Base-by-base conservation (phyloP, 2,329 filamentous ascomycete species). In the Nemania sp. region DNA sequence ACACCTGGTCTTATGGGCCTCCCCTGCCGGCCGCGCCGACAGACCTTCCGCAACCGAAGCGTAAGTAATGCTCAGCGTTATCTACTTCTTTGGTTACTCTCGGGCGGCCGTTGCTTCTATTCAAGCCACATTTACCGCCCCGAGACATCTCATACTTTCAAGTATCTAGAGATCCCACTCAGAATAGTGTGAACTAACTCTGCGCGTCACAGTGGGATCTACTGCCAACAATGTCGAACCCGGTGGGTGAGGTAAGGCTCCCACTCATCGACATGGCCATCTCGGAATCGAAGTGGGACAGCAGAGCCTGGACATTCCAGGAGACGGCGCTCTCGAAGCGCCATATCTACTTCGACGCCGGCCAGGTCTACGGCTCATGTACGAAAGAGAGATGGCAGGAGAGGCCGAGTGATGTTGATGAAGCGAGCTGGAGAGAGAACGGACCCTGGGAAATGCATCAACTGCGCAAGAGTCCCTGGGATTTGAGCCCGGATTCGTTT, bases 321-420 rank as follows among this genome's bases (percentile, higher is more conserved):
- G 40, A 40, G 40, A 57, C 18, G n/a, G 47, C 32, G 1, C 46
- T 52, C 15, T 52, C 40, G 39, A 51, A 57, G 34, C 47, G 20
- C n/a, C 46, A 32, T 20, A 42, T 47, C 20, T 52, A 40, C 34
- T 46, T 51, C 32, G 43, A 59, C 20, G 43, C 50, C 2, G 17
- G 51, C 29, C 50, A 54, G 5, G 57, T 54, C n/a, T 54, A 54
- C 35, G 57, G 50, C 18, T 25, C n/a, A 35, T 49, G 37, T 39
- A 10, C 12, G 11, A 37, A 45, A 12, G 50, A 54, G 29, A 48
- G 29, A 20, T 54, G 50, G 56, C 21, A 43, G 17, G 25, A 54
- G 37, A 42, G 17, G 18, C 50, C 35, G 25, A 18, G 29, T 13
- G 45, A 50, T 20, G 37, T 37, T 17, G 32, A 47, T 15, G 39